Conservation (phyloP, 2,329 filamentous ascomycete genomes). For the Neophaeococcomyces aloes region DNA sequence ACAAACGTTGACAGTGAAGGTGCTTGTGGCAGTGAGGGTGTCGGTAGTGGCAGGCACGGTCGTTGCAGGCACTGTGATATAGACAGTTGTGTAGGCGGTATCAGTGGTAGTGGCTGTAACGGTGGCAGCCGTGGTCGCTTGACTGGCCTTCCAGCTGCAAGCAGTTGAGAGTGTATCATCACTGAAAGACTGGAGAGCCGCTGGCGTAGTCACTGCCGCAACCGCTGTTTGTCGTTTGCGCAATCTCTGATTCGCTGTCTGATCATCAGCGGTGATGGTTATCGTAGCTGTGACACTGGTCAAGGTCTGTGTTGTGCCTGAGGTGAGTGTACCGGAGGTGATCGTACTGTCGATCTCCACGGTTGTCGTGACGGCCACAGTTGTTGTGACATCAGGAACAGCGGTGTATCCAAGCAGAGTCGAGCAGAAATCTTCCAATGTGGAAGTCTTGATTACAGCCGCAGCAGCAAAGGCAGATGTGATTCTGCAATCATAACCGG, state of each 20-base stretch:
- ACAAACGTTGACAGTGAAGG: constrained; percentile 6
- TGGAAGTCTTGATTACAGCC: not conserved
- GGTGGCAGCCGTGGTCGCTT: not conserved
- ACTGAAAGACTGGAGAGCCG: not conserved
- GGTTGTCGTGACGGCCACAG: not conserved
- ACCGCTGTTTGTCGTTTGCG: not conserved
- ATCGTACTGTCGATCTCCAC: not conserved
- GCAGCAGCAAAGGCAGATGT: constrained; percentile 2
- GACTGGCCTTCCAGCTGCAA: constrained; percentile 7
- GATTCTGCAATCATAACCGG: not conserved
- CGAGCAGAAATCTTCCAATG: constrained; percentile 4
- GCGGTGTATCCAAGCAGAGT: constrained; percentile 5
- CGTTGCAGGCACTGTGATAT: constrained; percentile 5
- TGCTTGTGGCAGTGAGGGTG: not conserved
- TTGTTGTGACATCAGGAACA: not conserved
- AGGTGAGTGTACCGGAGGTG: constrained; percentile 3
- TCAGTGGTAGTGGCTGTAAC: not conserved
- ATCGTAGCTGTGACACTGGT: constrained; percentile 1
- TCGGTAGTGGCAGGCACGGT: constrained; percentile 2
- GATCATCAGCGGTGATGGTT: constrained; percentile 1
- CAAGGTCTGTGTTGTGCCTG: constrained; percentile 1
- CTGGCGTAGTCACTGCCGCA: constrained; percentile 3
- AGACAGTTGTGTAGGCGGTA: not conserved
- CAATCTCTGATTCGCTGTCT: not conserved
- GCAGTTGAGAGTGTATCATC: constrained; percentile 4